Evolutionary conservation across 139 green algal genomes (phyloP).

Genomic region (Parachlorella kessleri): DNA sequence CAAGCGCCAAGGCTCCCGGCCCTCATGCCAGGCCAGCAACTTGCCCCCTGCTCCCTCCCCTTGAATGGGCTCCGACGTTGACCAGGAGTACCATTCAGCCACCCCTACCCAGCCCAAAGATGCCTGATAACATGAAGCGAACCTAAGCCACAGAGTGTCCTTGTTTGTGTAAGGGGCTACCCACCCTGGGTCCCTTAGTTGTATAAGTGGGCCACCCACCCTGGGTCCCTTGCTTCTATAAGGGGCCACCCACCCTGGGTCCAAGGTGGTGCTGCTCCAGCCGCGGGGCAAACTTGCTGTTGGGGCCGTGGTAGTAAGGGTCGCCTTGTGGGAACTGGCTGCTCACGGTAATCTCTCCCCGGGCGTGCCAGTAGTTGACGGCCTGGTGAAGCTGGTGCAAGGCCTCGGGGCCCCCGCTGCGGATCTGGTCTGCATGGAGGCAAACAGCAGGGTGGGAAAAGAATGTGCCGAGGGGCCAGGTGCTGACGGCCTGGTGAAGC

Average conservation of each 20-base stretch:
- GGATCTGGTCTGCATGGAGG: too few species aligned
- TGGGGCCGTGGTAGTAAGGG: neutral
- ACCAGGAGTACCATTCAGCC: neutral
- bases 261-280: neutral
- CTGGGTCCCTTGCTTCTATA: neutral
- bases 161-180: neutral
- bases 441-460: too few species aligned
- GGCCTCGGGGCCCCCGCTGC: neutral
- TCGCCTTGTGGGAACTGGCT: neutral
- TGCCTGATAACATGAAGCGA: too few species aligned
- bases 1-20: too few species aligned
- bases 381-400: neutral
- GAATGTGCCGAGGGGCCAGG: too few species aligned
- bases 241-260: neutral
- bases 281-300: neutral
- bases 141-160: too few species aligned
- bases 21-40: too few species aligned
- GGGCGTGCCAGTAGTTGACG: neutral
- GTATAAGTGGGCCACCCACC: neutral
- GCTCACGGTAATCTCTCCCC: neutral
- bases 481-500: neutral
- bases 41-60: too few species aligned
- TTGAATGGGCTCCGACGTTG: too few species aligned
- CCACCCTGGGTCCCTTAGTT: neutral
- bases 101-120: neutral